Evolutionary conservation across 768 basidiomycete species (phyloP).

Genomic region (Gautieria morchelliformis): DNA sequence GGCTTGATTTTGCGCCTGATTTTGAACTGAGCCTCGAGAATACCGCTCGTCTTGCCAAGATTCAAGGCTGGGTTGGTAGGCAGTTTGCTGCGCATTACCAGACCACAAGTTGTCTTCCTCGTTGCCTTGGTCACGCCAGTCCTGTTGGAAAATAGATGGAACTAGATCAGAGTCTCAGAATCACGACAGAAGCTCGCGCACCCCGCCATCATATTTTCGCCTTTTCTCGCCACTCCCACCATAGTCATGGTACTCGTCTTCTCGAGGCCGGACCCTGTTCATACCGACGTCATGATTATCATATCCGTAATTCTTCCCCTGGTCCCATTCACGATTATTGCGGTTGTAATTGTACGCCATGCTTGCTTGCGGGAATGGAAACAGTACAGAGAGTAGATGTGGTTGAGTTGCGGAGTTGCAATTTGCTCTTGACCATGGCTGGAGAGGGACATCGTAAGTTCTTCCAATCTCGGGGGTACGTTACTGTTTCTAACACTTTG

Average conservation of each 20-base stretch:
- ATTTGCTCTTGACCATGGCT: constrained; percentile 34
- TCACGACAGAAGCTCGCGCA: constrained; percentile 25
- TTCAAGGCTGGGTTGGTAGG: constrained; percentile 17
- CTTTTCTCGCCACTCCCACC: constrained; percentile 58
- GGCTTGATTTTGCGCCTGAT: constrained; percentile 14
- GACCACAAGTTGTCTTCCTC: constrained; percentile 32
- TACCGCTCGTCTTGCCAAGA: constrained; percentile 42
- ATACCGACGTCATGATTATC: constrained; percentile 24
- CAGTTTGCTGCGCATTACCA: constrained; percentile 18
- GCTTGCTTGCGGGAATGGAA: constrained; percentile 6
- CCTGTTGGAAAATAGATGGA: constrained; percentile 6
- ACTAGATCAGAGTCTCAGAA: background rate
- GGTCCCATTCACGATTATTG: constrained; percentile 66
- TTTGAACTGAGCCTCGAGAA: constrained; percentile 15
- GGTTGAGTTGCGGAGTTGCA: constrained; percentile 6
- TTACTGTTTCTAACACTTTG: constrained; percentile 7
- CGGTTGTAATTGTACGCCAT: constrained; percentile 52
- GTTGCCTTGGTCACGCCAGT: constrained; percentile 15
- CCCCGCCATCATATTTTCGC: constrained; percentile 70
- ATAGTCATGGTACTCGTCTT: constrained; percentile 46
- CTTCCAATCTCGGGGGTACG: background rate
- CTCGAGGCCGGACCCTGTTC: constrained; percentile 43
- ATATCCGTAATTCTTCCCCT: constrained; percentile 52
- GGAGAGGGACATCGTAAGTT: constrained; percentile 47
- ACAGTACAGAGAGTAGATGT: constrained; percentile 13